Evolutionary conservation across 768 basidiomycete species (phyloP).

Genomic region (Xerocomellus dryophilus): DNA sequence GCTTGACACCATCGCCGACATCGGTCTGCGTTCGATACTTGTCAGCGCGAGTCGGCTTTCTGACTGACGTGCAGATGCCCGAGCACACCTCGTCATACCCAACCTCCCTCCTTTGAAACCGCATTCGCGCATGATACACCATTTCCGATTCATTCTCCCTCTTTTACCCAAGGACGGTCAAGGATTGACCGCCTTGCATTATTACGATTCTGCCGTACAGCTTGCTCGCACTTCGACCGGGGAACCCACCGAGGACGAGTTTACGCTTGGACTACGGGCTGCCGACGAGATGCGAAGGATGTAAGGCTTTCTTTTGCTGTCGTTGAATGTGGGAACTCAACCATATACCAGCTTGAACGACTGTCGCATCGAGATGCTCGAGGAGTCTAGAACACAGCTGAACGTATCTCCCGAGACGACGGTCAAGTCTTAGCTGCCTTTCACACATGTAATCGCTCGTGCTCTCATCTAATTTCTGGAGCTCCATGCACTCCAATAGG

Average conservation of each 20-base stretch:
- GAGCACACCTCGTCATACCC: constrained; percentile 72
- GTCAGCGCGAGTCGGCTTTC: neutral
- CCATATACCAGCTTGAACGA: constrained; percentile 50
- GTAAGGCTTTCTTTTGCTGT: constrained; percentile 33
- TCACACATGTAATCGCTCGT: neutral
- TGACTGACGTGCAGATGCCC: constrained; percentile 45
- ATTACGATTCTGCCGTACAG: constrained; percentile 76
- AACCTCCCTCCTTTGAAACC: constrained; percentile 67
- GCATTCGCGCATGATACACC: constrained; percentile 73
- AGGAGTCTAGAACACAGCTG: constrained; percentile 49
- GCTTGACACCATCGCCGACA: constrained; percentile 65
- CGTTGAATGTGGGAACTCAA: neutral
- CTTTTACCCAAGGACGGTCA: constrained; percentile 57
- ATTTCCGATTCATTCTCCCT: constrained; percentile 73
- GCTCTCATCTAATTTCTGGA: constrained; percentile 36
- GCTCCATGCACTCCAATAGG: constrained; percentile 34
- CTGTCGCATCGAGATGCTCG: constrained; percentile 62
- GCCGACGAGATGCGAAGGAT: constrained; percentile 58
- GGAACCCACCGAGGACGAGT: constrained; percentile 69
- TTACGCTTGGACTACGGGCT: constrained; percentile 57
- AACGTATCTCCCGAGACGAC: constrained; percentile 20
- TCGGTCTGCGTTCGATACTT: constrained; percentile 47
- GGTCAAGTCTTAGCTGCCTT: constrained; percentile 10
- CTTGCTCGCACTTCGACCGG: constrained; percentile 57
- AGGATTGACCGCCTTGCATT: constrained; percentile 66